Evolutionary conservation across 345 rosid genomes (phyloP).

Genomic region (Barbarea vulgaris): DNA sequence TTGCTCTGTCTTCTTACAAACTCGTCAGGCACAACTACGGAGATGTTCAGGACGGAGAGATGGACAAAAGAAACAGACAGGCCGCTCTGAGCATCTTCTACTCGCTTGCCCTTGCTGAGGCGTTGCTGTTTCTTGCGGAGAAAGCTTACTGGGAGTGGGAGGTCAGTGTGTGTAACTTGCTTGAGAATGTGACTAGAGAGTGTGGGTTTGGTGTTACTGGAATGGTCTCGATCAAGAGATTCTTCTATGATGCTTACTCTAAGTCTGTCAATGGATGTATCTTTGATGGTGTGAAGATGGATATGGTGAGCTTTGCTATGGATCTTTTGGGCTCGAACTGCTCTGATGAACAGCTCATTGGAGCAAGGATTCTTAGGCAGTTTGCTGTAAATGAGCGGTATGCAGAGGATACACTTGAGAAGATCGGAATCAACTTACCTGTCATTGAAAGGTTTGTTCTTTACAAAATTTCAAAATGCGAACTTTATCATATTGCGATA

Average conservation of each 20-base stretch:
- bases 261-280: conserved; percentile 80
- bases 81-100: conserved; percentile 77
- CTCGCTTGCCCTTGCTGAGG: conserved; percentile 80
- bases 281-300: conserved; percentile 91
- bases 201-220: conserved; percentile 74
- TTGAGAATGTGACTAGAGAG: conserved; percentile 70
- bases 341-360: conserved; percentile 83
- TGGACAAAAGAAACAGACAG: conserved; percentile 70
- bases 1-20: conserved; percentile 70
- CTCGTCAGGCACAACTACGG: conserved; percentile 76
- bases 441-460: conserved; percentile 54
- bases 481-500: not conserved
- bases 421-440: conserved; percentile 65
- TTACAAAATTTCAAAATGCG: not conserved
- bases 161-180: conserved; percentile 52
- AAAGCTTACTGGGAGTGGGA: conserved; percentile 89
- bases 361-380: conserved; percentile 68
- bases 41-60: conserved; percentile 62
- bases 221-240: conserved; percentile 62
- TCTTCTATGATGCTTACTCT: conserved; percentile 89
- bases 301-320: conserved; percentile 72
- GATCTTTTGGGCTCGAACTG: conserved; percentile 72
- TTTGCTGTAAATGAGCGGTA: conserved; percentile 47
- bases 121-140: conserved; percentile 76
- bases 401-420: conserved; percentile 79